Conservation (phyloP, 2,329 filamentous ascomycete genomes). For the Sclerotinia glacialis region DNA sequence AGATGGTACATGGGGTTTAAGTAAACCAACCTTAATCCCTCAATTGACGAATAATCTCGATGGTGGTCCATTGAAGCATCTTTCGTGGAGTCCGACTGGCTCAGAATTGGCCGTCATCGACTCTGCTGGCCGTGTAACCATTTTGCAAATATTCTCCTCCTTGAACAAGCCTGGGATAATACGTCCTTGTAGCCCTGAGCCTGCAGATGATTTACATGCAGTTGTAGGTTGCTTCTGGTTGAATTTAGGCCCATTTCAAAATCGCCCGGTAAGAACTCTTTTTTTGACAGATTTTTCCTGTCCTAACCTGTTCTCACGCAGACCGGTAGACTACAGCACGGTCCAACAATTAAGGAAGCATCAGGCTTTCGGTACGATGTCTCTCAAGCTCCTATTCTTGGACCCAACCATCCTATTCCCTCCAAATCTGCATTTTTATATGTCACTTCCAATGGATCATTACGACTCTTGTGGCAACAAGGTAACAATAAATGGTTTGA, state of each 20-base stretch:
- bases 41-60: constrained; percentile 60
- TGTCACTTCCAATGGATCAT: constrained; percentile 68
- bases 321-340: constrained; percentile 46
- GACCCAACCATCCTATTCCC: constrained; percentile 69
- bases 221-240: constrained; percentile 89
- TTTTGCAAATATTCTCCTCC: constrained; percentile 68
- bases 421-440: constrained; percentile 72
- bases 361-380: constrained; percentile 66
- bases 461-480: constrained; percentile 77
- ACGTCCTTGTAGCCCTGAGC: constrained; percentile 63
- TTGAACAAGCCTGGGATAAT: constrained; percentile 68
- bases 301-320: constrained; percentile 28
- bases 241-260: constrained; percentile 35
- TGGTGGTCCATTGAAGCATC: constrained; percentile 68
- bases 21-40: constrained; percentile 64
- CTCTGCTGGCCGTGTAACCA: constrained; percentile 69
- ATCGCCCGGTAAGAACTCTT: constrained; percentile 34
- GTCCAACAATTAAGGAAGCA: constrained; percentile 62
- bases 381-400: constrained; percentile 61
- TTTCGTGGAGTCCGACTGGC: constrained; percentile 73
- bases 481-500: constrained; percentile 71
- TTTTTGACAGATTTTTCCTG: not conserved
- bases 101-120: constrained; percentile 84
- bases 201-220: constrained; percentile 69
- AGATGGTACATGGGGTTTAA: constrained; percentile 72